These are phyloP conservation scores for Actinidia polygama DNA, from an alignment of 179 eudicot genomes.

Conservation along the genomic window DNA sequence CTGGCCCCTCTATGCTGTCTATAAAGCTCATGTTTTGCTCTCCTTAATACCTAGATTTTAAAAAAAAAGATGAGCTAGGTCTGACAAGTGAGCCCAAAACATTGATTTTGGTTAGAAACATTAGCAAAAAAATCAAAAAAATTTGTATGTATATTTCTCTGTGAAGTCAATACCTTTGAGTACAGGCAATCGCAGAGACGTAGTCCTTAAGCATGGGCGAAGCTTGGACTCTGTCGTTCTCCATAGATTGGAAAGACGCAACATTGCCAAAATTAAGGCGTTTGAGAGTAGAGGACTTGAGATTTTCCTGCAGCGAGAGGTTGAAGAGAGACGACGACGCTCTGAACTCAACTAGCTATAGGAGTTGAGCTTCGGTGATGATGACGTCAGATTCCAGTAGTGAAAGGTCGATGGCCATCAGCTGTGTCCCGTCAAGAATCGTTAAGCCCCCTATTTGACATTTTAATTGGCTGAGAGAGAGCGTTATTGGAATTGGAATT, in stretches of 20 bases:
- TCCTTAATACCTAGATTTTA: no score
- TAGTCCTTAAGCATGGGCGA: conserved; percentile 35
- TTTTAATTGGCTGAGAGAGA: no score
- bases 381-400: conserved; percentile 28
- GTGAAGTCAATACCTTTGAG: conserved; percentile 41
- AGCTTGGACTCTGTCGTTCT: conserved; percentile 34
- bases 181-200: conserved; percentile 54
- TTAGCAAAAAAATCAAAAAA: no score
- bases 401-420: conserved; percentile 33
- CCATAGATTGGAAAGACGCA: conserved; percentile 16
- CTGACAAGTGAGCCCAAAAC: no score
- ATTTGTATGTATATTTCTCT: no score
- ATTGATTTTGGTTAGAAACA: no score
- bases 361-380: conserved; percentile 34
- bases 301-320: conserved; percentile 44
- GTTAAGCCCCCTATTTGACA: conserved; percentile 48
- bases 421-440: conserved; percentile 51
- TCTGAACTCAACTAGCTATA: conserved; percentile 45
- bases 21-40: no score
- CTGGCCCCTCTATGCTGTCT: no score
- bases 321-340: conserved; percentile 47
- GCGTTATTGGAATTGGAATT: no score
- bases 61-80: no score
- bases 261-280: conserved; percentile 37
- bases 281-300: conserved; percentile 45